Base-by-base conservation (phyloP, 495 filamentous ascomycete species). In the Jackrogersella multiformis region DNA sequence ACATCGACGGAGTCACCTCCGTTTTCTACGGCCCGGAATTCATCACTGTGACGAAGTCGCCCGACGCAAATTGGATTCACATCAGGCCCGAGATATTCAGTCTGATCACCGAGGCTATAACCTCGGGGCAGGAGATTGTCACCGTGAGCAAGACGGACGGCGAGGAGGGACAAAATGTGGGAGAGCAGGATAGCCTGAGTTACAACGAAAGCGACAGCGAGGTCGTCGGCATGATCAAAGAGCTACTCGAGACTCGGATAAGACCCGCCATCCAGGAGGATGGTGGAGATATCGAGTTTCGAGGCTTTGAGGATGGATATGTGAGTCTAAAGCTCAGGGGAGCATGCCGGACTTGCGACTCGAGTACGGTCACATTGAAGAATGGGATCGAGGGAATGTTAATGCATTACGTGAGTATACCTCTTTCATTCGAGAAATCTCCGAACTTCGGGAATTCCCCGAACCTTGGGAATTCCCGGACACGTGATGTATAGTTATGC, bases 321-420 rank as follows among this genome's bases (percentile, higher is more conserved):
- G 95, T 99, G 12, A 69, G 88, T 72, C 74, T 99, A 64, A 99
- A 97, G 81, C 77, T 99, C 64, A 84, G 93, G 10, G 95, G 95
- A 36, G 95, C 95, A 34, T 99, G 95, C 76, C 84, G 94, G 49
- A 97, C 94, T 20, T 98, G 95, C 76, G 95, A 98, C 71, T 94
- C 90, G 36, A 97, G 93, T 75, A 97, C 94, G 0, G 92, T 97
- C 23, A 98, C 95, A 23, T 76, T 99, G 68, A 93, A 92, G 81
- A 97, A 95, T 75, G 95, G 95, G 8, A 99, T 99, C 74, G 96
- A 99, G 81, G 91, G 90, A 42, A 97, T 97, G 94, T 77, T 97
- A 72, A 97, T 96, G 94, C 80, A 84, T 73, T 84, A 83, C 75
- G 82, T 85, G 59, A 78, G 79, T 81, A 44, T 52, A 32, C 34